Evolutionary conservation across 2,329 filamentous ascomycete species (phyloP).

Genomic region (Colletotrichum magnum): DNA sequence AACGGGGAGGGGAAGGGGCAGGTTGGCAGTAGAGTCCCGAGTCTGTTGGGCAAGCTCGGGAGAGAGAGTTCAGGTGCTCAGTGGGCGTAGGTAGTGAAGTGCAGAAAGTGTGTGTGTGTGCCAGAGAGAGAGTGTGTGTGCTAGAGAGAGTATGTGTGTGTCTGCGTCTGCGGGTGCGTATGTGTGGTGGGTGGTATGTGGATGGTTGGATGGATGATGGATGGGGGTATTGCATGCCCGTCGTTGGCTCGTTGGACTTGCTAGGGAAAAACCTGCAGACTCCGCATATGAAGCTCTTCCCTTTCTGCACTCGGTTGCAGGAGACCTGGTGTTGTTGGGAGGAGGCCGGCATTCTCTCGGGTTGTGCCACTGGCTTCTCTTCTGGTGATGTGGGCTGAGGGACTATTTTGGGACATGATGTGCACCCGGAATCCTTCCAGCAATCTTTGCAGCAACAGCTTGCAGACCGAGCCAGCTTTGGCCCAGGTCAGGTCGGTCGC

Average conservation of each 20-base stretch:
- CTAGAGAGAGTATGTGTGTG: not conserved
- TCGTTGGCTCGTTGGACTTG: conserved; percentile 32
- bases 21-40: not conserved
- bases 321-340: conserved; percentile 30
- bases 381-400: conserved; percentile 25
- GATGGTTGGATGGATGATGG: conserved; percentile 21
- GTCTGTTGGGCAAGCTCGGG: not conserved
- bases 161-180: not conserved
- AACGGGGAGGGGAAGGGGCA: not conserved
- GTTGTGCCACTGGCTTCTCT: conserved; percentile 35
- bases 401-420: conserved; percentile 42
- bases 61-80: conserved; percentile 17
- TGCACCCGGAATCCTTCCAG: conserved; percentile 31
- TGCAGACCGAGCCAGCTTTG: conserved; percentile 25
- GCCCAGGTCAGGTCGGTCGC: conserved; percentile 17
- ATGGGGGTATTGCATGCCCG: conserved; percentile 10
- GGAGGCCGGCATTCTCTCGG: conserved; percentile 33
- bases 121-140: not conserved
- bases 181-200: conserved; percentile 15
- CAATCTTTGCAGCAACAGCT: conserved; percentile 19
- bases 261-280: conserved; percentile 30
- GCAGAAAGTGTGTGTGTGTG: not conserved
- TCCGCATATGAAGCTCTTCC: conserved; percentile 33
- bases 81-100: not conserved
- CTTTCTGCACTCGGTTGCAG: conserved; percentile 35